These are phyloP conservation scores for Citrus medica DNA, from an alignment of 345 rosid genomes.

Conservation along the genomic window DNA sequence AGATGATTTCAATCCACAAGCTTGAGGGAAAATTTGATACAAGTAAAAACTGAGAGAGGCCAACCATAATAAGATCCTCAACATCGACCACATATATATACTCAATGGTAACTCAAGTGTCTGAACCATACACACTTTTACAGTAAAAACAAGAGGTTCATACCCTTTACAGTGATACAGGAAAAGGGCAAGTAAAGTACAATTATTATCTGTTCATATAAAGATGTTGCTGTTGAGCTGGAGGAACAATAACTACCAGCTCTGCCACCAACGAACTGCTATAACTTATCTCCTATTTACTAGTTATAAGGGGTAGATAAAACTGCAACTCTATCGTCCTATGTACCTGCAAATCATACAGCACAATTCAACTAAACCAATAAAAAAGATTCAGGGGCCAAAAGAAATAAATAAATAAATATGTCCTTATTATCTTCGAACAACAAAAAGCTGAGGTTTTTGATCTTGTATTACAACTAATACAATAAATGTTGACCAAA, in stretches of 20 bases:
- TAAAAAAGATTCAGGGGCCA: neutral
- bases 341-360: slow-evolving; percentile 28
- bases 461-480: neutral
- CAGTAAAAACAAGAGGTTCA: slow-evolving; percentile 4
- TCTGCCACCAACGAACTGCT: slow-evolving; percentile 13
- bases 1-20: neutral
- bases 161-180: neutral
- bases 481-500: neutral
- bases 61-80: neutral
- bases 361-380: neutral
- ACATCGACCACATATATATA: neutral
- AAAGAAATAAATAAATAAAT: neutral
- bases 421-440: neutral
- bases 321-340: slow-evolving; percentile 23
- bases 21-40: neutral
- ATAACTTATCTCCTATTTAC: slow-evolving; percentile 14
- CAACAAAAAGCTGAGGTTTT: neutral
- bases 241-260: slow-evolving; percentile 25
- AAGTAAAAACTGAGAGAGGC: neutral
- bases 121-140: slow-evolving; percentile 4
- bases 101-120: neutral
- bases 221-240: slow-evolving; percentile 12
- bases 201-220: neutral
- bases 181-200: neutral
- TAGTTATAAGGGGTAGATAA: slow-evolving; percentile 17